Percentiles rank a stretch among this genome's conserved stretches.
Evolutionary conservation across 371 early-diverging fungal genomes (phyloP).

Genomic region (Mucor piriformis): DNA sequence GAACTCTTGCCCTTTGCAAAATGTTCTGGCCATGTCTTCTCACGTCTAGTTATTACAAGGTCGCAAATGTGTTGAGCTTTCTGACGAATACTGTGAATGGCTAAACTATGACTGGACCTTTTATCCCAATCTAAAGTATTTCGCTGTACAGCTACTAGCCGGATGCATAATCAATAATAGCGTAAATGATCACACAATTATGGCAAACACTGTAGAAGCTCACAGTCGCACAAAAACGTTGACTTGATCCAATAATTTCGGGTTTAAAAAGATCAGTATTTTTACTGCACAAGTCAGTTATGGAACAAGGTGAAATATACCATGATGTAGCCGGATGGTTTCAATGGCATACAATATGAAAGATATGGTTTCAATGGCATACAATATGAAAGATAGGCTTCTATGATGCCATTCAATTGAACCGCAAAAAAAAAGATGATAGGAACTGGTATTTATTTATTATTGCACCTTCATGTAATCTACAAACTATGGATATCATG

Average conservation of each 20-base stretch:
- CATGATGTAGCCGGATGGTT: too few species aligned
- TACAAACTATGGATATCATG: conserved; percentile 12
- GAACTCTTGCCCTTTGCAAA: too few species aligned
- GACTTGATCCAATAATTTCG: too few species aligned
- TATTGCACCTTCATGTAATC: conserved; percentile 18
- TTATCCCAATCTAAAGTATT: conserved; percentile 17
- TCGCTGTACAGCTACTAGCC: conserved; percentile 19
- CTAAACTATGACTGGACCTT: conserved; percentile 9
- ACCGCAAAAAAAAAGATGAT: background rate
- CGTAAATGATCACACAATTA: conserved; percentile 21
- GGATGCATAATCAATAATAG: conserved; percentile 23
- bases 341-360: too few species aligned
- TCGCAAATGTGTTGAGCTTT: background rate
- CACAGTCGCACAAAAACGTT: conserved; percentile 20
- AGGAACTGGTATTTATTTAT: background rate
- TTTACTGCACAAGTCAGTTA: too few species aligned
- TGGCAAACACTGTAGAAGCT: conserved; percentile 33
- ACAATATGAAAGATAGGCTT: too few species aligned
- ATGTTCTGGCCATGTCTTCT: too few species aligned
- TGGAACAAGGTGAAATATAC: too few species aligned
- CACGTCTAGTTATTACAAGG: too few species aligned
- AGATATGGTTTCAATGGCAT: too few species aligned
- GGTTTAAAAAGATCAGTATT: too few species aligned
- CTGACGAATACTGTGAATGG: background rate
- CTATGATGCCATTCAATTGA: background rate